Base-by-base conservation (phyloP, 768 basidiomycete species). In the Obba rivulosa region DNA sequence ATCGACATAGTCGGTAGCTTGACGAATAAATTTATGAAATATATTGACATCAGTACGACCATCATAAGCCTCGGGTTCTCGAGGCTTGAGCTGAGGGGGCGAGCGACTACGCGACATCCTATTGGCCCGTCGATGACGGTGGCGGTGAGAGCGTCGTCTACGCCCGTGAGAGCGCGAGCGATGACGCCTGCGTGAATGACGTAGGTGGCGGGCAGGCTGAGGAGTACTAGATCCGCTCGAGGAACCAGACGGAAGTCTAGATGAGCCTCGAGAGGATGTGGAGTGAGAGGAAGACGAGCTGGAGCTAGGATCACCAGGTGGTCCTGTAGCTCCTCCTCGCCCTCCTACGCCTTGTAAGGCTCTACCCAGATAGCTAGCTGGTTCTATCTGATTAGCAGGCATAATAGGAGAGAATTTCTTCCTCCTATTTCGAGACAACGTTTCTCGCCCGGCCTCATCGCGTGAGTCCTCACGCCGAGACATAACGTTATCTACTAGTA, bases 21-120 rank as follows among this genome's bases (percentile, higher is more conserved):
- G 39, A 3, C 37, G 14, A 42, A 57, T 48, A 36, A 57, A 51
- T 40, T 49, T 48, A 17, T 53, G 49, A 35, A 57, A 53, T 8
- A 35, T 31, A 17, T 51, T 43, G 4, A 39, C 43, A n/a, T 57
- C 52, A 0, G 38, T 28, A 1, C 21, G 16, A 3, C 55, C 55
- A 23, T 53, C 41, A 22, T 57, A 57, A 2, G 40, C 14, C 1
- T 46, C 46, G 0, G 55, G 55, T 13, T 57, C 43, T 14, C 41
- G 25, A n/a, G 55, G 55, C 34, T 57, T 57, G 5, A 56, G 22
- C 20, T 34, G 10, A 9, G 37, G 41, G 28, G 5, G 28, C 28
- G 28, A 31, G 28, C 28, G 28, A 13, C 28, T 31, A 31, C 28
- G 28, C 7, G 28, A 31, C 5, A 13, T 13, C 5, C 28, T 5